Base-by-base conservation (phyloP, 306 rosid species). In the Betula pendula region DNA sequence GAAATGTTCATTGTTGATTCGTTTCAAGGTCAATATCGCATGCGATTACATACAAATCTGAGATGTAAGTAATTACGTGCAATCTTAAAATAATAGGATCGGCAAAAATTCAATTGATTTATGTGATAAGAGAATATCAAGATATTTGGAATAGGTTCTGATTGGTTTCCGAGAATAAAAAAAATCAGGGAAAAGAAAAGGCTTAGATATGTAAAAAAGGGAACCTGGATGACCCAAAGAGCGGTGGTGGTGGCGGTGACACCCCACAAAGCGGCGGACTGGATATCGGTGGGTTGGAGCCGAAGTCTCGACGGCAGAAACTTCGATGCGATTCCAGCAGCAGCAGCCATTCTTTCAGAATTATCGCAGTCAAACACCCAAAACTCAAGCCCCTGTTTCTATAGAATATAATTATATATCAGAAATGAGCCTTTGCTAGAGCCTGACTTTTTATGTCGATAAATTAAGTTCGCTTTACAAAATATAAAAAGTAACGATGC, bases 211-310 rank as follows among this genome's bases (percentile, higher is more conserved):
- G 16, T 13, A 1, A 3, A 45, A 45, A 45, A 11, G 2, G 2
- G 48, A n/a, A 90, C 97, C 97, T 92, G 92, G 38, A 88, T 58
- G 60, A 92, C 38, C 84, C 88, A 92, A 43, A 92, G 86, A 62
- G 87, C 96, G 20, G 83, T 83, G 44, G 92, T 43, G 35, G 51
- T 68, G 82, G 96, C 97, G 12, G 97, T 88, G 42, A 95, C 86
- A 27, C 98, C 97, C 98, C 97, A 95, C 78, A 80, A 31, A 75
- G 90, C 97, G 31, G 93, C 91, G 81, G 98, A 81, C 81, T 92
- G 82, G 87, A 95, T 60, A 45, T 85, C 90, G 13, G 84, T 48
- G 38, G 91, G 7, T 74, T 90, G 96, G 58, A 78, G 62, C 68
- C 94, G 96, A 68, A 70, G 42, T 76, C 56, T 88, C 44, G 91